Evolutionary conservation across 306 rosid species (phyloP).

Genomic region (Rosa rugosa): DNA sequence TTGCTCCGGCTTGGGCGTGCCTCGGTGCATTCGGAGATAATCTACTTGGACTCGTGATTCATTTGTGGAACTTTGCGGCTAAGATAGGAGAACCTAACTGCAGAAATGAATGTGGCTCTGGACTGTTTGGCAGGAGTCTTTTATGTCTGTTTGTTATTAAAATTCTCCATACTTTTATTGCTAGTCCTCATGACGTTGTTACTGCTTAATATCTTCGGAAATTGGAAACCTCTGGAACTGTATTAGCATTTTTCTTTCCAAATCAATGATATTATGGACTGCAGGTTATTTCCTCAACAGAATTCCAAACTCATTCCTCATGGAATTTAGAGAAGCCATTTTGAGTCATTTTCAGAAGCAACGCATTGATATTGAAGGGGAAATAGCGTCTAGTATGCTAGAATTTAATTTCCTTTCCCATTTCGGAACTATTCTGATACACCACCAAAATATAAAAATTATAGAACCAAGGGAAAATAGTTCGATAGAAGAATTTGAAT

Average conservation of each 20-base stretch:
- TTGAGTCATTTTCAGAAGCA: too few relatives aligned
- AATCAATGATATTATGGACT: too few relatives aligned
- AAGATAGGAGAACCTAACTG: not conserved
- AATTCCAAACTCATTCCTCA: too few relatives aligned
- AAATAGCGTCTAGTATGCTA: too few relatives aligned
- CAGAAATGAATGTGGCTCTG: not conserved
- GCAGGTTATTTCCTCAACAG: too few relatives aligned
- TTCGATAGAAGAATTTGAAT: not conserved
- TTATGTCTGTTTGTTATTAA: not conserved
- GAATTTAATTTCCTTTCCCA: too few relatives aligned
- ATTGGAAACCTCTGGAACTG: too few relatives aligned
- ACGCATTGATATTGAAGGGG: too few relatives aligned
- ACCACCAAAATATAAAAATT: too few relatives aligned
- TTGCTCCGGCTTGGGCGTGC: slow-evolving; percentile 45
- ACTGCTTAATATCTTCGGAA: not conserved
- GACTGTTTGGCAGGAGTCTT: not conserved
- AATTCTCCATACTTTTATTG: not conserved
- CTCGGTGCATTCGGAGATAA: slow-evolving; percentile 47
- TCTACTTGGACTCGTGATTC: slow-evolving; percentile 38
- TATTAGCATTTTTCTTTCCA: not conserved
- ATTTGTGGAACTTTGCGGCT: not conserved
- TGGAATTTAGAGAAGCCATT: too few relatives aligned
- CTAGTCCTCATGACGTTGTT: not conserved
- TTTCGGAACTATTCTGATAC: too few relatives aligned
- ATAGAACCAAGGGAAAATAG: not conserved